phyloP scores from a whole-genome alignment of 1,284 basidiomycete species.

The Leccinum fallax region DNA sequence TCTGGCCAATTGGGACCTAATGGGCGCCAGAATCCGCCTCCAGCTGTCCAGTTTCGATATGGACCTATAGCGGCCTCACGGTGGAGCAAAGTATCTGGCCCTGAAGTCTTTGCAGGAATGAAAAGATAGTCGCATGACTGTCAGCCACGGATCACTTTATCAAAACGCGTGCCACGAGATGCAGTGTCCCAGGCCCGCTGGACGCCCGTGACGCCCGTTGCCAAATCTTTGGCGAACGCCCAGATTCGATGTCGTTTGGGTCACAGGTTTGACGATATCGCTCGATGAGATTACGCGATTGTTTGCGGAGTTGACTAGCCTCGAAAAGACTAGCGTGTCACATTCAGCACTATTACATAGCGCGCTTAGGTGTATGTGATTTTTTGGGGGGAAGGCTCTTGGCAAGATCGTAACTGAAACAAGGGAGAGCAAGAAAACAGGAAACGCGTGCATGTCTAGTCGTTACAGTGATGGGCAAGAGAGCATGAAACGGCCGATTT shows the following conservation, averaged over 20 bases:
- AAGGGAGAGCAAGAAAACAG: constrained; percentile 35
- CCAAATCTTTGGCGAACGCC: constrained; percentile 11
- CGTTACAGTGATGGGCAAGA: constrained; percentile 52
- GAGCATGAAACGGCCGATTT: constrained; percentile 24
- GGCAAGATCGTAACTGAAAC: constrained; percentile 25
- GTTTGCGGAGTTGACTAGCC: constrained; percentile 5
- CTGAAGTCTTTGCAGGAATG: constrained; percentile 60
- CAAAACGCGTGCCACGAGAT: constrained; percentile 9
- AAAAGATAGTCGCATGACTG: constrained; percentile 46
- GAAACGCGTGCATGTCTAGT: constrained; percentile 62
- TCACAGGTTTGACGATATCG: constrained; percentile 7
- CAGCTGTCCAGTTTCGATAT: constrained; percentile 51
- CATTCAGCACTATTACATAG: constrained; percentile 18
- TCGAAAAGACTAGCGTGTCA: constrained; percentile 19
- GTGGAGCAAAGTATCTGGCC: constrained; percentile 76
- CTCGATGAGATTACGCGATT: constrained; percentile 5
- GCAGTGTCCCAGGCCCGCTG: constrained; percentile 6
- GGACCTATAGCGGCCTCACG: constrained; percentile 62
- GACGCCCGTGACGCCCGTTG: neutral
- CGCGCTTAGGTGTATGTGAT: constrained; percentile 16
- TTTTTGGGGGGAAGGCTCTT: constrained; percentile 18
- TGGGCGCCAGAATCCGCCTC: constrained; percentile 24
- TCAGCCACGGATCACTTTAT: constrained; percentile 1
- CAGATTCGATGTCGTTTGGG: constrained; percentile 13
- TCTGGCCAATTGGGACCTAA: constrained; percentile 23